Base-by-base conservation (phyloP, 2,329 filamentous ascomycete genomes). In the Elsinoe ampelina region DNA sequence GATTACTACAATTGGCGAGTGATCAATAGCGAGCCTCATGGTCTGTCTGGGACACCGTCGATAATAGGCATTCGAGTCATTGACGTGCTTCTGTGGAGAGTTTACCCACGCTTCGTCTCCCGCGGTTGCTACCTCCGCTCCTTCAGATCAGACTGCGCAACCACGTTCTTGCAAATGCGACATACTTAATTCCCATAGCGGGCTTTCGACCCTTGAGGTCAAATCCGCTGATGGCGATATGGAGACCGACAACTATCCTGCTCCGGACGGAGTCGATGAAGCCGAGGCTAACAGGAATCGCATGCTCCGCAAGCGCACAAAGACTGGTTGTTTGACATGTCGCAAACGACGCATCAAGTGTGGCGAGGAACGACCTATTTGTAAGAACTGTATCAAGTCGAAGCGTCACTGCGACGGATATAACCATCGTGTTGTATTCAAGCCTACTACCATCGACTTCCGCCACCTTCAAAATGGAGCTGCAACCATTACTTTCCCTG, bases 301-400 rank as follows among this genome's bases (percentile, higher is more conserved):
- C 34, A 52, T 52, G 48, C 48, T 39, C 13, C 63, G 70, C 19
- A 89, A 85, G 69, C 79, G 91, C 65, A 95, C 91, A 54, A 96
- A 96, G 74, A 95, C 91, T 1, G 91, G 91, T 12, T 96, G 91
- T 69, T 73, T 95, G 59, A 96, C 93, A 58, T 98, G 93, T 73
- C 86, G 93, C 61, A 92, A 88, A 72, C 85, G 93, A 55, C 87
- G 93, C 61, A 97, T 98, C 72, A 98, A 97, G 73, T 98, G 93
- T 71, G 93, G 93, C 60, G 93, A 97, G 70, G 88, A 89, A 65
- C 81, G 86, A 51, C 89, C 89, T 22, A 86, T 80, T 26, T 93
- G 89, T 72, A 83, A 80, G 66, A 95, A 95, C 67, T 95, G 89
- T 72, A 83, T 87, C 73, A 93, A 92, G 67, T 92, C 87, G 15